phyloP scores from a whole-genome alignment of 768 basidiomycete species.

The Rhodotorula paludigena region DNA sequence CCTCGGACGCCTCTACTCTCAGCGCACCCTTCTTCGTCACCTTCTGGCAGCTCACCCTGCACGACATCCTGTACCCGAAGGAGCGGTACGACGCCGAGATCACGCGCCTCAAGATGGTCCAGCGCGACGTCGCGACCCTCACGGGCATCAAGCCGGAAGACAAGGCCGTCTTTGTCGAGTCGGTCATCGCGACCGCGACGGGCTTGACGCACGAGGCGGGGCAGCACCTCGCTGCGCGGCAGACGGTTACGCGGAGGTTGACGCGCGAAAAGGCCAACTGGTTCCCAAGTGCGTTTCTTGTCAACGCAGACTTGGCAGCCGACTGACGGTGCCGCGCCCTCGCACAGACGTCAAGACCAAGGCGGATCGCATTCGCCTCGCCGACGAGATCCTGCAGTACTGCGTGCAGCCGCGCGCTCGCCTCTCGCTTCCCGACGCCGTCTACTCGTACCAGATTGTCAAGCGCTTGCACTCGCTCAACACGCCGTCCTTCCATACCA shows the following conservation, averaged over 20 bases:
- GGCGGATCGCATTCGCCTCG: slow-evolving; percentile 56
- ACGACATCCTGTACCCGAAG: slow-evolving; percentile 75
- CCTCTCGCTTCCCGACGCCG: slow-evolving; percentile 94
- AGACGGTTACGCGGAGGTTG: slow-evolving; percentile 48
- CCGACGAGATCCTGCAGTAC: slow-evolving; percentile 63
- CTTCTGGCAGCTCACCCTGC: slow-evolving; percentile 93
- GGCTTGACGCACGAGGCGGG: slow-evolving; percentile 22
- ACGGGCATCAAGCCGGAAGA: slow-evolving; percentile 19
- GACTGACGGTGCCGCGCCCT: too few relatives aligned
- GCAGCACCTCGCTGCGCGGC: slow-evolving; percentile 19
- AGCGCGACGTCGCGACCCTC: slow-evolving; percentile 46
- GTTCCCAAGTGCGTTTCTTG: slow-evolving; percentile 35
- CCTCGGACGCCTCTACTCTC: slow-evolving; percentile 10
- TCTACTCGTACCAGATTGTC: slow-evolving; percentile 87
- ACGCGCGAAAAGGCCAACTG: slow-evolving; percentile 33
- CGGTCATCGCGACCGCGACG: slow-evolving; percentile 17
- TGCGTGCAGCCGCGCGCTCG: slow-evolving; percentile 88
- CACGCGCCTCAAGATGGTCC: slow-evolving; percentile 46
- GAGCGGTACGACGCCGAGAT: slow-evolving; percentile 75
- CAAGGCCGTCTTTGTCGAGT: slow-evolving; percentile 13
- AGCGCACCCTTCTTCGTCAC: slow-evolving; percentile 90
- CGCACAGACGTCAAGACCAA: slow-evolving; percentile 6
- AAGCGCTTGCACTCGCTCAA: slow-evolving; percentile 78
- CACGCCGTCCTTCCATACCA: slow-evolving; percentile 80
- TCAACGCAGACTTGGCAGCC: slow-evolving; percentile 42